Evolutionary conservation across 352 stramenopile species (phyloP).

Genomic region (Phytopythium boreale): DNA sequence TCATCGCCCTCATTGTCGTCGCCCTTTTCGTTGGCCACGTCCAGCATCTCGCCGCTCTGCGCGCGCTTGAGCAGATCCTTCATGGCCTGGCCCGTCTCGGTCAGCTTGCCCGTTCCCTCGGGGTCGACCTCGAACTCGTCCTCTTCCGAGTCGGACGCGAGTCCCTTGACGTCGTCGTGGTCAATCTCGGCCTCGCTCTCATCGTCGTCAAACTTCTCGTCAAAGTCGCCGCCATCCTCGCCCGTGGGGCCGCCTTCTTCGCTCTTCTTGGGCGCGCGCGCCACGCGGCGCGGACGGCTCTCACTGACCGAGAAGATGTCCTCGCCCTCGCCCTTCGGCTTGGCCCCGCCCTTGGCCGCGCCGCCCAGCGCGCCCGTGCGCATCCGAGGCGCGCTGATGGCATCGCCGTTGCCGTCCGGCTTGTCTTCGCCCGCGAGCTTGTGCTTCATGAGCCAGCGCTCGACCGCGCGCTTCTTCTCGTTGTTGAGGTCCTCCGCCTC

Average conservation of each 20-base stretch:
- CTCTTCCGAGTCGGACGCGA: constrained; percentile 73
- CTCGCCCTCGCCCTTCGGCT: constrained; percentile 36
- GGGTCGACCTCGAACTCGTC: constrained; percentile 75
- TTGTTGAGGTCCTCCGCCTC: constrained; percentile 87
- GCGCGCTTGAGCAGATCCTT: constrained; percentile 79
- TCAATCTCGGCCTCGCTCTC: constrained; percentile 85
- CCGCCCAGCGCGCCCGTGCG: constrained; percentile 55
- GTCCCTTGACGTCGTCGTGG: constrained; percentile 56
- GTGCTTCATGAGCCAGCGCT: constrained; percentile 89
- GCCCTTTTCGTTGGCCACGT: constrained; percentile 51
- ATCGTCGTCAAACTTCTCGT: constrained; percentile 87
- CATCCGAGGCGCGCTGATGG: constrained; percentile 63
- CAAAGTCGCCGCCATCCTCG: constrained; percentile 83
- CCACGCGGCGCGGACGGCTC: constrained; percentile 39
- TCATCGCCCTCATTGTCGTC: constrained; percentile 56
- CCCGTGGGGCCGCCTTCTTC: constrained; percentile 54
- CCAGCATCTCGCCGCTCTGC: constrained; percentile 70
- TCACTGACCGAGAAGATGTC: constrained; percentile 72
- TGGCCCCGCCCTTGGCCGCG: constrained; percentile 24
- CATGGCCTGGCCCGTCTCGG: constrained; percentile 80
- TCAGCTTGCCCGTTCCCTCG: constrained; percentile 69
- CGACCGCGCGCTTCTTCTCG: constrained; percentile 86
- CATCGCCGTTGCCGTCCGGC: constrained; percentile 34
- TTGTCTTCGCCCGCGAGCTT: constrained; percentile 80
- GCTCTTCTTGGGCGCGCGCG: constrained; percentile 43